Conservation (phyloP, 345 rosid genomes). For the Orychophragmus violaceus region DNA sequence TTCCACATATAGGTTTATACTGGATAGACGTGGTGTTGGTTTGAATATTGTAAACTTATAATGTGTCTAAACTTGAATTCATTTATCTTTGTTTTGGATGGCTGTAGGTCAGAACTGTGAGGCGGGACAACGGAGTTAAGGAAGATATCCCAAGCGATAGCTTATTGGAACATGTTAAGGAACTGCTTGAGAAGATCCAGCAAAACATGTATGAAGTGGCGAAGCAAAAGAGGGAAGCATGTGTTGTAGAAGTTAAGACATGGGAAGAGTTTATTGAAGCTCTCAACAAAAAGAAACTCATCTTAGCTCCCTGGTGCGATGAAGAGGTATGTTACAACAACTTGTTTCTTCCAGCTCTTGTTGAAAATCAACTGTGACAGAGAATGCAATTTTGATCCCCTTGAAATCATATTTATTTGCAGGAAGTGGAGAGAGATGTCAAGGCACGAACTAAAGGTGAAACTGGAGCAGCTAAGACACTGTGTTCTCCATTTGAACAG, state of each 20-base stretch:
- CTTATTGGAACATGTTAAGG: conserved; percentile 58
- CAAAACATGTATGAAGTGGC: conserved; percentile 62
- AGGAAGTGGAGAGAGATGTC: conserved; percentile 91
- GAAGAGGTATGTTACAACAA: conserved; percentile 53
- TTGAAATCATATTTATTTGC: neutral
- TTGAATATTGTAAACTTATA: neutral
- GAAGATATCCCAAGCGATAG: conserved; percentile 51
- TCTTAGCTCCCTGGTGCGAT: conserved; percentile 97
- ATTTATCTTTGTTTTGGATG: conserved; percentile 1
- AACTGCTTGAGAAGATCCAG: conserved; percentile 56
- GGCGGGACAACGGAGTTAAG: conserved; percentile 75
- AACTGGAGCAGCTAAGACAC: conserved; percentile 86
- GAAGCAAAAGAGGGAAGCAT: conserved; percentile 62
- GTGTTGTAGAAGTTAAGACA: conserved; percentile 52
- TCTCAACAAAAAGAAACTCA: conserved; percentile 65
- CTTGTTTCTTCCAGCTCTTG: neutral
- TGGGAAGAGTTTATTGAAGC: conserved; percentile 85
- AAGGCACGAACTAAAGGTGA: conserved; percentile 86
- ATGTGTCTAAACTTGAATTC: no score
- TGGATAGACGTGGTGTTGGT: neutral
- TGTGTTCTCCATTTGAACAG: conserved; percentile 92
- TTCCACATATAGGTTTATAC: neutral
- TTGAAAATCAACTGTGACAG: neutral
- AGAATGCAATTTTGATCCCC: neutral
- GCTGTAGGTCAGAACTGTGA: conserved; percentile 72